These are phyloP conservation scores for Heterobasidion occidentale DNA, from an alignment of 1,284 basidiomycete genomes.

Conservation along the genomic window DNA sequence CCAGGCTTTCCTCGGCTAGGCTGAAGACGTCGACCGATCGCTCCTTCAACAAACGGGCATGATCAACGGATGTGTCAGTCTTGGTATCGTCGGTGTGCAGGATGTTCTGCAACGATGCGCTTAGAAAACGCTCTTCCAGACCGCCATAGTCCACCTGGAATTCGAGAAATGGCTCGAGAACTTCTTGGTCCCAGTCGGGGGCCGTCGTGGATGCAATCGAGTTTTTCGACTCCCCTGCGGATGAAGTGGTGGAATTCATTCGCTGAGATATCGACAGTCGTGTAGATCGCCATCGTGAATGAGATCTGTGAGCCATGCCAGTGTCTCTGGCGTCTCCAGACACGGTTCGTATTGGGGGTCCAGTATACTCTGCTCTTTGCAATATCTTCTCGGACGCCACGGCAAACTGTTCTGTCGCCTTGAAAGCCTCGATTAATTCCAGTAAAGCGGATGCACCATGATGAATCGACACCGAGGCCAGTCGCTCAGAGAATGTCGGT, in stretches of 20 bases:
- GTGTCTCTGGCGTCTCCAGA: slow-evolving; percentile 4
- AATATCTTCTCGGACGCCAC: slow-evolving; percentile 63
- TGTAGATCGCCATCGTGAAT: slow-evolving; percentile 35
- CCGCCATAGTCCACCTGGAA: slow-evolving; percentile 77
- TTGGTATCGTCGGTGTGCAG: slow-evolving; percentile 28
- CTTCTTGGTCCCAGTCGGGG: slow-evolving; percentile 78
- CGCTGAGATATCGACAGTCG: slow-evolving; percentile 72
- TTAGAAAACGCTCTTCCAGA: slow-evolving; percentile 66
- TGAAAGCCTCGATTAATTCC: slow-evolving; percentile 65
- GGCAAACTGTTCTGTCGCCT: slow-evolving; percentile 77
- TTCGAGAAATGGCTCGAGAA: slow-evolving; percentile 90
- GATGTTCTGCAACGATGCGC: slow-evolving; percentile 44
- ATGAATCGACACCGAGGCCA: slow-evolving; percentile 58
- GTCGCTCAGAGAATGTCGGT: slow-evolving; percentile 73
- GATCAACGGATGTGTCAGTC: slow-evolving; percentile 30
- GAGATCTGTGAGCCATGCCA: slow-evolving; percentile 15
- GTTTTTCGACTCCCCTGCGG: slow-evolving; percentile 8
- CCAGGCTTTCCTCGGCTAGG: slow-evolving; percentile 73
- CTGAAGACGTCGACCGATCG: slow-evolving; percentile 65
- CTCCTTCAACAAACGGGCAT: slow-evolving; percentile 63
- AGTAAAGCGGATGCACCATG: slow-evolving; percentile 57
- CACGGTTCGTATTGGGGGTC: slow-evolving; percentile 17
- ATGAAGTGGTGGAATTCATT: slow-evolving; percentile 23
- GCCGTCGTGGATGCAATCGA: slow-evolving; percentile 26
- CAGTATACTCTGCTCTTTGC: slow-evolving; percentile 58